Base-by-base conservation (phyloP, 2,329 filamentous ascomycete genomes). In the Aspergillus jensenii region DNA sequence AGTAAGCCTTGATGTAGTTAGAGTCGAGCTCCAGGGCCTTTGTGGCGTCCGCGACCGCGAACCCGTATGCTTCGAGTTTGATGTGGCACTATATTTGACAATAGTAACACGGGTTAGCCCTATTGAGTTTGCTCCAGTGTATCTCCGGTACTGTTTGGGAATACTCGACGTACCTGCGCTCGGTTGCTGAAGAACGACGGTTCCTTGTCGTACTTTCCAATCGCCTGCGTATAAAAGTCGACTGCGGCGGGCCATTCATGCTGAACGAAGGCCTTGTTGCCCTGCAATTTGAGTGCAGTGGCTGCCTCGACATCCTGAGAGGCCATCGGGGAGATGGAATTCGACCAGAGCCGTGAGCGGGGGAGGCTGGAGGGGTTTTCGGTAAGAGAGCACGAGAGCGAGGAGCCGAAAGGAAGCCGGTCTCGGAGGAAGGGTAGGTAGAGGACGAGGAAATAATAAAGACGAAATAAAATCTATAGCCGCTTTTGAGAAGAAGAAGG, bases 11-110 rank as follows among this genome's bases (percentile, higher is more conserved):
- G 74, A 93, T 84, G 73, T 96, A 91, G 69, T 87, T 85, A 15
- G 91, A 86, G 71, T 98, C 91, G 59, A 98, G 81, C 73, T 96
- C 91, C 70, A 98, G 87, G 15, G 95, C 95, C 76, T 90, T 96
- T 53, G 90, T 90, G 33, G 93, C 91, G 78, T 99, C 95, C 52
- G 87, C 83, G 67, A 98, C 89, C 23, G 95, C 93, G 78, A 93
- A 96, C 40, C 95, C 95, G 73, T 93, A 98, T 19, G 93, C 87
- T 76, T 99, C 95, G 40, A 93, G 88, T 79, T 97, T 98, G 76
- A 99, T 93, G 74, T 99, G 84, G n/a, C 45, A 48, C 45, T 48
- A 35, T 63, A 91, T 91, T 91, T 96, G 27, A 31, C 27, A 69
- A 25, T 58, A 45, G 51, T 14, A 52, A 37, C 50, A 40, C 7